These are phyloP conservation scores for Leishmania mexicana DNA, from an alignment of 208 protist species.

Conservation along the genomic window DNA sequence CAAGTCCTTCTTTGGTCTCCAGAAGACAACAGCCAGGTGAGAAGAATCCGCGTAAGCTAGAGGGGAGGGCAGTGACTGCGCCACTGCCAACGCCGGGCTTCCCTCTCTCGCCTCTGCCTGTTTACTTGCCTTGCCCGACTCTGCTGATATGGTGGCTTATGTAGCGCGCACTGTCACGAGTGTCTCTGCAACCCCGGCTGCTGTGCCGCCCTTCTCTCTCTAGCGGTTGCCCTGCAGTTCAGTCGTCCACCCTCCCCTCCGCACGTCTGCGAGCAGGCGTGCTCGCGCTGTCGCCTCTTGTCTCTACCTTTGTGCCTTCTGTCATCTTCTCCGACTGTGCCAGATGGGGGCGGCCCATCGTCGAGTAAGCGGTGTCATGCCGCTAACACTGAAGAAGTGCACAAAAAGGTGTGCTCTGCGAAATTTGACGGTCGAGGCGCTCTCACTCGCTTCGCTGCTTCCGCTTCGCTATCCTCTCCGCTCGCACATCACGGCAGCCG, in stretches of 20 bases:
- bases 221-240: neutral
- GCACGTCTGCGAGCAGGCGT: neutral
- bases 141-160: neutral
- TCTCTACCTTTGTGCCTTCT: neutral
- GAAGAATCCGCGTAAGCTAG: neutral
- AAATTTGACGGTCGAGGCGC: neutral
- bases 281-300: neutral
- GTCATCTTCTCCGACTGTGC: neutral
- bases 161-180: neutral
- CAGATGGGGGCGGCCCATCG: neutral
- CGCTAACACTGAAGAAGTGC: neutral
- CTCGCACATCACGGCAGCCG: neutral
- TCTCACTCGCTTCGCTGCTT: neutral
- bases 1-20: conserved; percentile 65
- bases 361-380: neutral
- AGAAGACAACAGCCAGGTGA: neutral
- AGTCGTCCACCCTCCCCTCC: neutral
- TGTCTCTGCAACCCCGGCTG: neutral
- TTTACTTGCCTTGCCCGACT: neutral
- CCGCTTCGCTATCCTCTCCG: neutral
- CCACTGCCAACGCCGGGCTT: no score
- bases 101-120: neutral
- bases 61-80: neutral
- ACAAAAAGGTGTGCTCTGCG: neutral
- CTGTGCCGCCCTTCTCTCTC: neutral